Evolutionary conservation across 2,329 filamentous ascomycete species (phyloP), one percentile per base, ranked within the genome.

Genomic region (Whalleya microplaca): DNA sequence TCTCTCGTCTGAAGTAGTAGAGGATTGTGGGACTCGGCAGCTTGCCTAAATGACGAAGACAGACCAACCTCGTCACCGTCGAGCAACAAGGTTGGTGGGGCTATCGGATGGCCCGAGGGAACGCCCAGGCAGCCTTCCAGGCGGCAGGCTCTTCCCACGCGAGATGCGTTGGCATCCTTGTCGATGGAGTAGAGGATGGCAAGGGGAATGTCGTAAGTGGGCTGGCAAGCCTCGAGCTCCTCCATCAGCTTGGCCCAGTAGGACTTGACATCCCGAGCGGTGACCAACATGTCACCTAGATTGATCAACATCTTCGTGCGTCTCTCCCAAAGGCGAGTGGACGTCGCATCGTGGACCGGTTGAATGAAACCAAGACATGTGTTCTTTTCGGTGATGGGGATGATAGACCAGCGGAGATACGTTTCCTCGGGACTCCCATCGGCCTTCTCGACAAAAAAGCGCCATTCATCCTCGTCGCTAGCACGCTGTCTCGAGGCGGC

Each of bases 121-220:
- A 81, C 76, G 10, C 78, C 79, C 2, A 82, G 67, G 0, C 75
- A 75, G 21, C 79, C 79, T 48, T 79, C 77, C 1, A 81, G 70
- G 0, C 66, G 73, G 50, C 78, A 81, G 2, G 71, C 65, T 42
- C 71, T 74, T 21, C 71, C 63, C 14, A 66, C 69, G 16, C 71
- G 65, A 37, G 72, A 71, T 4, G 59, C 49, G 2, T 61, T 48
- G n/a, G 66, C 62, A 27, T 77, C 75, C 21, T 76, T 72, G 3
- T 75, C 71, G n/a, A 81, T 75, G 1, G 78, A 80, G 59, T 83
- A 83, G 3, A 83, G 69, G 51, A 82, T 76, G 4, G 79, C 80
- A 45, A 83, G 67, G 2, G 80, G 80, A 16, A 82, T 76, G 55
- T 83, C 80, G 55, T 80, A 79, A 2, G 71, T 67, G 0, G 79